Conservation (phyloP, 2,329 filamentous ascomycete species). For the Cordyceps cateniannulata region DNA sequence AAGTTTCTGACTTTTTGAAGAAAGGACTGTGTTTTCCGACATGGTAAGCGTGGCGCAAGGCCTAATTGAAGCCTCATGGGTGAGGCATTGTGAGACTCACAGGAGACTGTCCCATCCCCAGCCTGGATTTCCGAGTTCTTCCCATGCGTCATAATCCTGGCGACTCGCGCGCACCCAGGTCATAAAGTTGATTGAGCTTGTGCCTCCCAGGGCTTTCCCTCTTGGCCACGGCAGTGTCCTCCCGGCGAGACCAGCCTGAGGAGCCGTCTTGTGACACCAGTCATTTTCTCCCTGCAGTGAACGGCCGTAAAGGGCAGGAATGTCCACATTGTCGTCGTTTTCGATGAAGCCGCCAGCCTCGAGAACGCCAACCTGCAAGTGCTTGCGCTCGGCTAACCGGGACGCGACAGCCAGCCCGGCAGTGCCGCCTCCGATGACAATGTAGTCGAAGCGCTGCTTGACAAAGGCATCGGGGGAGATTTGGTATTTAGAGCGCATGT, state of each 20-base stretch:
- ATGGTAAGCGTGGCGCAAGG: background rate
- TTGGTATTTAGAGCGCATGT: background rate
- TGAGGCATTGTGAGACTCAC: constrained; percentile 20
- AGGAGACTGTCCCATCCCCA: constrained; percentile 47
- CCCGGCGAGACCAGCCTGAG: constrained; percentile 31
- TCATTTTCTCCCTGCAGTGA: constrained; percentile 31
- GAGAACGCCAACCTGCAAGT: constrained; percentile 25
- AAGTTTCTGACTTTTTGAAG: constrained; percentile 44
- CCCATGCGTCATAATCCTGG: constrained; percentile 51
- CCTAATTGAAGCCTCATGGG: background rate
- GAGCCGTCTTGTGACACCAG: constrained; percentile 35
- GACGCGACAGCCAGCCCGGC: constrained; percentile 45
- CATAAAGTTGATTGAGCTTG: constrained; percentile 54
- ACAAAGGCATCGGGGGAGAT: constrained; percentile 16
- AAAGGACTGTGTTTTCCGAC: constrained; percentile 35
- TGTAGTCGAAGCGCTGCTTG: constrained; percentile 23
- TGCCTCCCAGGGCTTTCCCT: constrained; percentile 54
- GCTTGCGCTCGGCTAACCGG: constrained; percentile 34
- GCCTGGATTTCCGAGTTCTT: constrained; percentile 47
- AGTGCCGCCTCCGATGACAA: constrained; percentile 49
- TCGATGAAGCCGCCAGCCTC: constrained; percentile 26
- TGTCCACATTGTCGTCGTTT: constrained; percentile 26
- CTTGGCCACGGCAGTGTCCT: constrained; percentile 35
- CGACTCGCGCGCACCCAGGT: constrained; percentile 41
- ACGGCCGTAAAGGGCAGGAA: constrained; percentile 31